Conservation (phyloP, 1,284 basidiomycete species). For the Malassezia globosa region DNA sequence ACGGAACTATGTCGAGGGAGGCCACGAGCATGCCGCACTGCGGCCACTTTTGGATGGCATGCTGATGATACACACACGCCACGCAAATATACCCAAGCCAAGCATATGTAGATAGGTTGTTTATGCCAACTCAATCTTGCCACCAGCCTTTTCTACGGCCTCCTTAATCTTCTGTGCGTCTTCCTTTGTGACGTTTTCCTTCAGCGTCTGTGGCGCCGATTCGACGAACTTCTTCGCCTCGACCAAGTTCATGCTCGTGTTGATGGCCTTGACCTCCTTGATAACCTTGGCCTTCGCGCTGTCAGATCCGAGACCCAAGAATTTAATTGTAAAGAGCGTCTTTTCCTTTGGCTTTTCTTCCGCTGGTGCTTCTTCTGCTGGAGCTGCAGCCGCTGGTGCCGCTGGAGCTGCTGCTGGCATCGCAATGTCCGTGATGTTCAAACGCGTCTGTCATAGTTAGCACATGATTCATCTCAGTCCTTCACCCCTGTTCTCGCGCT, state of each 20-base stretch:
- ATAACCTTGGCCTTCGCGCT: slow-evolving; percentile 78
- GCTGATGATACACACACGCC: no score
- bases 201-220: slow-evolving; percentile 80
- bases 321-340: slow-evolving; percentile 85
- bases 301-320: slow-evolving; percentile 39
- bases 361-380: slow-evolving; percentile 48
- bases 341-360: slow-evolving; percentile 97
- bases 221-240: slow-evolving; percentile 99
- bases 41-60: slow-evolving; percentile 7
- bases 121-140: slow-evolving; percentile 58
- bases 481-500: slow-evolving; percentile 53
- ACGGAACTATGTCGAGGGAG: slow-evolving; percentile 3
- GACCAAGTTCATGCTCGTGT: slow-evolving; percentile 44
- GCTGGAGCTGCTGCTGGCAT: slow-evolving; percentile 65
- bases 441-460: no score
- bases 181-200: slow-evolving; percentile 92
- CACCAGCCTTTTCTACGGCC: slow-evolving; percentile 78
- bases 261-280: slow-evolving; percentile 78
- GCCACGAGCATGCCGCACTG: background rate
- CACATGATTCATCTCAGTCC: slow-evolving; percentile 45
- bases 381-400: slow-evolving; percentile 50
- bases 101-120: background rate
- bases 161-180: slow-evolving; percentile 94
- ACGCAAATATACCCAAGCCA: background rate
- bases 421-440: slow-evolving; percentile 97